Percentiles rank a stretch among this genome's conserved stretches.
Conservation (phyloP, 163 green algal species). For the Chlorella variabilis region DNA sequence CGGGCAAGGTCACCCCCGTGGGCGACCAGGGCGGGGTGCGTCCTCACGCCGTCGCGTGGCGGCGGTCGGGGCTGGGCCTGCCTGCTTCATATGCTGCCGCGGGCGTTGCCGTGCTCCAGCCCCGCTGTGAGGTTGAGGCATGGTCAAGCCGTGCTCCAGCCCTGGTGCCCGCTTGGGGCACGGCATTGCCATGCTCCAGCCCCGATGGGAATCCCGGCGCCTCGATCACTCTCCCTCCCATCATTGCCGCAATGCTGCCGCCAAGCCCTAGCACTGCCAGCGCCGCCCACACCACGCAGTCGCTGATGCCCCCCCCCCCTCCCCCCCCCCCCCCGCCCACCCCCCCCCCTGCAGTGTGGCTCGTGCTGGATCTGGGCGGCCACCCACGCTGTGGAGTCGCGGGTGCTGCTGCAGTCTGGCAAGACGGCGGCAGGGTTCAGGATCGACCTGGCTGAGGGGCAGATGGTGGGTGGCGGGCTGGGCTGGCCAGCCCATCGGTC, state of each 20-base stretch:
- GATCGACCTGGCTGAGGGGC: constrained; percentile 1
- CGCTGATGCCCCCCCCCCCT: no score
- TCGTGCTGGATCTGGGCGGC: constrained; percentile 15
- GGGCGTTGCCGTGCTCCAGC: neutral
- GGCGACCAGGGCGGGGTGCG: constrained; percentile 1
- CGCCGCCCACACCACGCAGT: no score
- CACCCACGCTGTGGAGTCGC: neutral
- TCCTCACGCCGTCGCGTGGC: neutral
- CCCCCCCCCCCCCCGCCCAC: no score
- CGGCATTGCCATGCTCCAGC: no score
- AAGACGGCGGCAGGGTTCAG: neutral
- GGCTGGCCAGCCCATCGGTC: no score
- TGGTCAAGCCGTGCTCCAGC: no score
- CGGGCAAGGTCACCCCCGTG: constrained; percentile 10
- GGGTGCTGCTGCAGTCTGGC: constrained; percentile 1
- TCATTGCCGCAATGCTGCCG: no score
- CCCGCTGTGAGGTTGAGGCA: no score
- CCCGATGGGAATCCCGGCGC: no score
- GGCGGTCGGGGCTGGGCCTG: neutral
- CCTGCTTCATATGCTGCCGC: neutral
- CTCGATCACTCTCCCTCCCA: no score
- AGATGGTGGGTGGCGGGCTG: constrained; percentile 15
- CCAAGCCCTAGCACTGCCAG: no score
- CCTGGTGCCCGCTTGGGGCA: no score
- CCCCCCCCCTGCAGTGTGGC: neutral